Conservation (phyloP, 2,329 filamentous ascomycete species). For the Colletotrichum eremochloae region DNA sequence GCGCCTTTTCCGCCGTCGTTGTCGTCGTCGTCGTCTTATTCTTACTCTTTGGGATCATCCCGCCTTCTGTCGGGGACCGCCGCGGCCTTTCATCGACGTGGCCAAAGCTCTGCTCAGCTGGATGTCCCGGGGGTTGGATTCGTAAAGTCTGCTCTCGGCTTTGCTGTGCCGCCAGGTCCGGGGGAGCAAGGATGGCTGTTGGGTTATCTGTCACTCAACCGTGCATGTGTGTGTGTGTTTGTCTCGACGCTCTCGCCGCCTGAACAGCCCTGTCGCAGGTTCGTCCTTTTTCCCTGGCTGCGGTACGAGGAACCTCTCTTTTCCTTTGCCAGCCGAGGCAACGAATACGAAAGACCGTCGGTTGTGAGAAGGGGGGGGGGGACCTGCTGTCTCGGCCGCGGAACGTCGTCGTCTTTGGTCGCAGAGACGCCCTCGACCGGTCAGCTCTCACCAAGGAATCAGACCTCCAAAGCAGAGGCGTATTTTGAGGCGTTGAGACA, state of each 20-base stretch:
- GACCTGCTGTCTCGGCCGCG: background rate
- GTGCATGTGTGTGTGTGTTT: background rate
- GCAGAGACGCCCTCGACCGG: background rate
- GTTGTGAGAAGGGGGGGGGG: no score
- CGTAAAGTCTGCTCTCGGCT: no score
- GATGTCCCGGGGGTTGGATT: no score
- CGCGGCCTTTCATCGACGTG: background rate
- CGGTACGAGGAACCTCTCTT: constrained; percentile 21
- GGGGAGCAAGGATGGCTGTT: background rate
- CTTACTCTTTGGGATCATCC: background rate
- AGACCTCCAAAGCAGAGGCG: constrained; percentile 17
- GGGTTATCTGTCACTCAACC: background rate
- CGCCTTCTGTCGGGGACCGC: background rate
- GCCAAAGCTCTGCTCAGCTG: background rate
- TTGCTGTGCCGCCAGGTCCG: no score
- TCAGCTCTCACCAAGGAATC: constrained; percentile 6
- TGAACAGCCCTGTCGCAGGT: constrained; percentile 21
- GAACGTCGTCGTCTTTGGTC: background rate
- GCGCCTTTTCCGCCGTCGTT: background rate
- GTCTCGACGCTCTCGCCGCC: constrained; percentile 23
- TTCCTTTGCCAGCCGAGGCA: background rate
- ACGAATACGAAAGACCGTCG: background rate
- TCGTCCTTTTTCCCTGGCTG: background rate
- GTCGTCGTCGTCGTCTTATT: no score
- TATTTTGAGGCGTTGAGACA: constrained; percentile 29